A percentile compares a stretch with the other conserved stretches of the same genome.
phyloP scores from a whole-genome alignment of 2,329 filamentous ascomycete species.

The Diaporthe citrichinensis region DNA sequence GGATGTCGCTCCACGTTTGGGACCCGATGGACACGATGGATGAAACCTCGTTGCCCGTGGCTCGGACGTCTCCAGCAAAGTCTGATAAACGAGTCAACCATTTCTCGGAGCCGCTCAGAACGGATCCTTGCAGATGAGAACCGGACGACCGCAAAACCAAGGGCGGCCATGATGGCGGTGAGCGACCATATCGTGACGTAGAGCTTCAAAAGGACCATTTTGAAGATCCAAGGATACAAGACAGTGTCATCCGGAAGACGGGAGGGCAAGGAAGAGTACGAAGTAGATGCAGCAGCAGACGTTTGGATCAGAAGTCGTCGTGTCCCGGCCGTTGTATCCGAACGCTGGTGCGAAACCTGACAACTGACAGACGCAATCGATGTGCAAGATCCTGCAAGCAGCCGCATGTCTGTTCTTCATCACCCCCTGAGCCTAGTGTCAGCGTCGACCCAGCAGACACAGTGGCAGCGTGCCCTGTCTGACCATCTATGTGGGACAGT shows the following conservation, averaged over 20 bases:
- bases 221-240: slow-evolving; percentile 9
- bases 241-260: slow-evolving; percentile 13
- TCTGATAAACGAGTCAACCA: not conserved
- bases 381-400: slow-evolving; percentile 40
- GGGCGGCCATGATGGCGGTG: slow-evolving; percentile 5
- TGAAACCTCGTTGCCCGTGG: not conserved
- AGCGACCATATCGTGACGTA: slow-evolving; percentile 4
- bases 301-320: not conserved
- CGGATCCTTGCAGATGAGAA: slow-evolving; percentile 33
- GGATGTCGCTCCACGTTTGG: not conserved
- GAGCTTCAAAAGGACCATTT: not conserved
- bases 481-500: slow-evolving; percentile 30
- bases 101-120: not conserved
- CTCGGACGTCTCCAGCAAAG: not conserved
- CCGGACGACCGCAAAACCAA: slow-evolving; percentile 1
- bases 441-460: not conserved
- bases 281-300: not conserved
- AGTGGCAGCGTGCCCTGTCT: slow-evolving; percentile 24
- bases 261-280: not conserved
- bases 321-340: slow-evolving; percentile 21
- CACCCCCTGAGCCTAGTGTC: slow-evolving; percentile 1
- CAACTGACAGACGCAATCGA: slow-evolving; percentile 37
- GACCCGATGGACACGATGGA: not conserved
- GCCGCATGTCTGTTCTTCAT: slow-evolving; percentile 28
- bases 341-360: slow-evolving; percentile 34